Base-by-base conservation (phyloP, 2,329 filamentous ascomycete genomes). In the Sporothrix protearum region DNA sequence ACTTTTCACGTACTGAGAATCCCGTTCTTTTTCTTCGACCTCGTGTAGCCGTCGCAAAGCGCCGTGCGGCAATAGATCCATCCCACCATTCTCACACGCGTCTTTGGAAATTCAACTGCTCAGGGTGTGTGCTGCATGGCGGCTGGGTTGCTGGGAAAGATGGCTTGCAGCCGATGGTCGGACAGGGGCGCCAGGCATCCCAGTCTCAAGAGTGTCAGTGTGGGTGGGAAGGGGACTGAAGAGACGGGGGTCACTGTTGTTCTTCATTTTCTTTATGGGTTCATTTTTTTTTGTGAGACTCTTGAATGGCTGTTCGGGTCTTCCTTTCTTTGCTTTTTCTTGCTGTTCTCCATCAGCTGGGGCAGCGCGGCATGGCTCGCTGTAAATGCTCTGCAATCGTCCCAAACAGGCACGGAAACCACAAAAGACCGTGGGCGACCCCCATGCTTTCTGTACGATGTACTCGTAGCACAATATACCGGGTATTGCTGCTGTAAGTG, bases 131-230 rank as follows among this genome's bases (percentile, higher is more conserved):
- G 19, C 22, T 57, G 49, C 67, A 69, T 59, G 49, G 67, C 14
- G 22, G 22, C 55, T 68, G 42, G 42, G 42, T 51, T 22, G 45
- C 7, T 12, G 28, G n/a, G n/a, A 16, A 49, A n/a, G 55, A 61
- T 49, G 68, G 51, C 51, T 39, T 63, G 42, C 68, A 63, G 68
- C 55, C 55, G 55, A 70, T 70, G 55, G 55, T 61, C 68, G 42
- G 68, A 45, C 19, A 14, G 42, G 28, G 42, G 49, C 3, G 22
- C n/a, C 25, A 25, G 2, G 6, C 36, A 45, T 42, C 59, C 59
- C 59, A 45, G 57, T 64, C 59, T 45, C 59, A 45, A 45, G 42
- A 49, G 42, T 66, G 63, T 49, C 22, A 33, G 25, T 33, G 63
- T 66, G 61, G 61, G 39, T 64, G 61, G 61, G n/a, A 47, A 45